These are phyloP conservation scores for Gossypium laxum DNA, from an alignment of 441 rosid genomes.

Conservation along the genomic window DNA sequence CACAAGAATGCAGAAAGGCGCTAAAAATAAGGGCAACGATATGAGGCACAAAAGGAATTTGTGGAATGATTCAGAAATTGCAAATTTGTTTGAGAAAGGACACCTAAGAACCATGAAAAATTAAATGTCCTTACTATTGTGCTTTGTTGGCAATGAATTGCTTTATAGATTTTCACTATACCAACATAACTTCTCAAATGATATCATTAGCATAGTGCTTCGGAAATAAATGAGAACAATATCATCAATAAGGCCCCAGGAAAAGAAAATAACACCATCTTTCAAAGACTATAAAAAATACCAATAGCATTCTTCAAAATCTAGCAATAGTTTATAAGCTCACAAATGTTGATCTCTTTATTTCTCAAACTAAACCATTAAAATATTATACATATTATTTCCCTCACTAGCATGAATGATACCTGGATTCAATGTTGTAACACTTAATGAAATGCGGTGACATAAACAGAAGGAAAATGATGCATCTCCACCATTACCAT, in stretches of 20 bases:
- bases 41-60: not conserved
- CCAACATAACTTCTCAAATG: conserved; percentile 1
- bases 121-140: not conserved
- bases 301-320: not conserved
- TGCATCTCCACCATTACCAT: not conserved
- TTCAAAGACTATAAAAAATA: not conserved
- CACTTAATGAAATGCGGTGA: not conserved
- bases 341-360: not conserved
- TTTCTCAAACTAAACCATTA: not conserved
- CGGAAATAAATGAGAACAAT: not conserved
- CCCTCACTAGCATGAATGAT: not conserved
- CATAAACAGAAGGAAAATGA: not conserved
- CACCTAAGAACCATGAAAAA: not conserved
- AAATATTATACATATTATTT: not conserved
- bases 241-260: not conserved
- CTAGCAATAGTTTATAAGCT: not conserved
- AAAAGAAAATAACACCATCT: not conserved
- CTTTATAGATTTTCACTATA: not conserved
- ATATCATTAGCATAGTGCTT: not conserved
- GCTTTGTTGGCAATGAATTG: not conserved
- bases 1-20: not conserved
- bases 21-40: not conserved
- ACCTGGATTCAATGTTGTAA: not conserved
- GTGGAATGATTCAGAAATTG: not conserved
- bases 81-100: not conserved